These are phyloP conservation scores for Polytrichum commune DNA, from an alignment of 225 moss, liverwort and hornwort genomes.

Conservation along the genomic window DNA sequence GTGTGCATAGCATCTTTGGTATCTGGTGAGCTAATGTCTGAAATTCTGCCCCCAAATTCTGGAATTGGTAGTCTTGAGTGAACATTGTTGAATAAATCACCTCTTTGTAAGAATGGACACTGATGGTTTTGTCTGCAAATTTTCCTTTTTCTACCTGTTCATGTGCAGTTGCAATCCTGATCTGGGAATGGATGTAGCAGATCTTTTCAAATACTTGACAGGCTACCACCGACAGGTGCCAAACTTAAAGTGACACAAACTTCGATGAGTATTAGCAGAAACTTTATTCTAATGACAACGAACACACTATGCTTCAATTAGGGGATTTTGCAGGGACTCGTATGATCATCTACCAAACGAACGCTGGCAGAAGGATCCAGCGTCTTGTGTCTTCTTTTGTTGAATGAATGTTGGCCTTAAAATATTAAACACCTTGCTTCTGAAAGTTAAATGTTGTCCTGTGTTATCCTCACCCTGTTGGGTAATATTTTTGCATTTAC, in stretches of 20 bases:
- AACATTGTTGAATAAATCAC: no score
- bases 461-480: not conserved
- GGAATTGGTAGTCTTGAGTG: no score
- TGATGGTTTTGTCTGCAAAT: no score
- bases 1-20: no score
- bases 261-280: not conserved
- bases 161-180: constrained; percentile 47
- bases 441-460: no score
- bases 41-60: no score
- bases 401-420: not conserved
- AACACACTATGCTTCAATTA: no score
- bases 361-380: not conserved
- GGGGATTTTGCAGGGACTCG: not conserved
- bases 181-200: constrained; percentile 61
- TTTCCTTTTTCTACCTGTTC: not conserved
- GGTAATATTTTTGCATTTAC: constrained; percentile 10
- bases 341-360: not conserved
- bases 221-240: constrained; percentile 63
- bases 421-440: no score
- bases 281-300: no score
- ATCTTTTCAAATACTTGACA: constrained; percentile 60
- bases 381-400: not conserved
- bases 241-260: not conserved
- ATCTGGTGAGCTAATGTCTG: no score
- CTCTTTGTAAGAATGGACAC: no score